Conservation (phyloP, 2,329 filamentous ascomycete species). For the Ceratocystis smalleyi region DNA sequence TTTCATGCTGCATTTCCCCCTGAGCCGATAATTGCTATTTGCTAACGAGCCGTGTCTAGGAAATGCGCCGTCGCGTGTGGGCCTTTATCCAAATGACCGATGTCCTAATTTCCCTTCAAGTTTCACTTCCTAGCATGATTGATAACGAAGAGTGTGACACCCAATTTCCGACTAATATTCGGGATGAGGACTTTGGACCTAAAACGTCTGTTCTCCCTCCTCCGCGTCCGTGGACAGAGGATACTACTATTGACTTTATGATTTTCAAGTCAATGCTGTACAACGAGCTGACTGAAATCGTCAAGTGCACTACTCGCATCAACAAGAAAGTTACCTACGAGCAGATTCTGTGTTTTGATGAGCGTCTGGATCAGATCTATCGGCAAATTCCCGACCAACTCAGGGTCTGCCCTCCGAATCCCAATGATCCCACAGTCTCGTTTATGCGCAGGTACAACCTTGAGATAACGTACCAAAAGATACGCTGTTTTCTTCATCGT, state of each 20-base stretch:
- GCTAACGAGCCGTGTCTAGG: slow-evolving; percentile 27
- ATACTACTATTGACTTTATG: slow-evolving; percentile 65
- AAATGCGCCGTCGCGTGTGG: slow-evolving; percentile 58
- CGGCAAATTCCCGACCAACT: slow-evolving; percentile 57
- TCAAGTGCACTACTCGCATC: slow-evolving; percentile 46
- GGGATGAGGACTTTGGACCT: slow-evolving; percentile 64
- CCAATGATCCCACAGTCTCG: slow-evolving; percentile 64
- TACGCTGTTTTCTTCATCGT: slow-evolving; percentile 74
- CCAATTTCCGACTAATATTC: slow-evolving; percentile 58
- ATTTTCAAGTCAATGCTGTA: slow-evolving; percentile 57
- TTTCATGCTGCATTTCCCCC: neutral
- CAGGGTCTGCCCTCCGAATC: slow-evolving; percentile 50
- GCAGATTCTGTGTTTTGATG: slow-evolving; percentile 47
- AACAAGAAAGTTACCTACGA: slow-evolving; percentile 44
- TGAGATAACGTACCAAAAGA: slow-evolving; percentile 75
- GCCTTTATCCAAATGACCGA: slow-evolving; percentile 58
- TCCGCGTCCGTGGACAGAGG: slow-evolving; percentile 50
- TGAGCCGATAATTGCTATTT: neutral
- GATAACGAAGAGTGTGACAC: slow-evolving; percentile 61
- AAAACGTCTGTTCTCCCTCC: slow-evolving; percentile 52
- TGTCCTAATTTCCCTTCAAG: slow-evolving; percentile 61
- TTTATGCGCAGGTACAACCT: slow-evolving; percentile 75
- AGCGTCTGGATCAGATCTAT: slow-evolving; percentile 43
- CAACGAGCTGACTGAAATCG: slow-evolving; percentile 53
- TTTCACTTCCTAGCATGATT: slow-evolving; percentile 52